Evolutionary conservation across 768 basidiomycete species (phyloP).

Genomic region (Suillus cothurnatus): DNA sequence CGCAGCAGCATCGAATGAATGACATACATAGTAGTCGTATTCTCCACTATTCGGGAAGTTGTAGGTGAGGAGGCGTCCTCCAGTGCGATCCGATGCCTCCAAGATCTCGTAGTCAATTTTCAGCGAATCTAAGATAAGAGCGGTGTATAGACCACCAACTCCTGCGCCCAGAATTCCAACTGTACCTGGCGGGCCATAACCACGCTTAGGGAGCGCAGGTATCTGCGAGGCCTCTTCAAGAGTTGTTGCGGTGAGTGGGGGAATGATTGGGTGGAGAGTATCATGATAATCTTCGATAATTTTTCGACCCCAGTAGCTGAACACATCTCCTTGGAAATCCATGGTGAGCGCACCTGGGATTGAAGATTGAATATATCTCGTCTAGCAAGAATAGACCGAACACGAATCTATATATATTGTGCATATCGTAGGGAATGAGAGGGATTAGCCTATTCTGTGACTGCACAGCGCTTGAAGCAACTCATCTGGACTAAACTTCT

Average conservation of each 20-base stretch:
- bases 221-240: neutral
- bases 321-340: constrained; percentile 18
- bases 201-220: neutral
- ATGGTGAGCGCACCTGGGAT: neutral
- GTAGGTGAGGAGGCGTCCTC: constrained; percentile 48
- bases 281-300: constrained; percentile 14
- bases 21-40: constrained; percentile 40
- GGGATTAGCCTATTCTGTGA: neutral
- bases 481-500: too few species aligned
- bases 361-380: neutral
- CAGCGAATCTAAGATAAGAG: constrained; percentile 46
- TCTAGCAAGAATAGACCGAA: too few species aligned
- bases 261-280: constrained; percentile 9
- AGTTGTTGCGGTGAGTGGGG: neutral
- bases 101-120: constrained; percentile 48
- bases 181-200: constrained; percentile 8
- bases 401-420: neutral
- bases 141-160: constrained; percentile 41
- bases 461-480: too few species aligned
- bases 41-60: constrained; percentile 32
- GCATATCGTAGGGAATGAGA: neutral
- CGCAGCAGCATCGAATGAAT: neutral
- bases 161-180: constrained; percentile 25
- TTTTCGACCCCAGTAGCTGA: constrained; percentile 14
- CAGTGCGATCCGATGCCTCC: constrained; percentile 41